Percentiles rank a stretch among this genome's conserved stretches.
These are phyloP conservation scores for Cyathus olla DNA, from an alignment of 1,284 basidiomycete species.

Conservation along the genomic window DNA sequence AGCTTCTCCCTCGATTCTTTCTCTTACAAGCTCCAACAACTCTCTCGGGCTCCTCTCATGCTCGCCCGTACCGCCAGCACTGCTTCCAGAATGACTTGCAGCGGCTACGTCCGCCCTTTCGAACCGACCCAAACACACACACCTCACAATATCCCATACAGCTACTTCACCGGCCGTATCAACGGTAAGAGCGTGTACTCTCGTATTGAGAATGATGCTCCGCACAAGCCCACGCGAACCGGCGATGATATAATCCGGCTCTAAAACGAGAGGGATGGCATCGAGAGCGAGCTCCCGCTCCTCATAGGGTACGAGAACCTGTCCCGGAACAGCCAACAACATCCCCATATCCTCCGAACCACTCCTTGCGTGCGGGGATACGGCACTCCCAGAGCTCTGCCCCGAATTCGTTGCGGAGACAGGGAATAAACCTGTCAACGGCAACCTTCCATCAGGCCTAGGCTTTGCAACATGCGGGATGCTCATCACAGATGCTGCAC, in stretches of 20 bases:
- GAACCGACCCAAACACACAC: slow-evolving; percentile 83
- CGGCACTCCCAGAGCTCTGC: no score
- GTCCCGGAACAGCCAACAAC: slow-evolving; percentile 48
- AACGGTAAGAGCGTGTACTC: slow-evolving; percentile 92
- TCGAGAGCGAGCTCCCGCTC: slow-evolving; percentile 87
- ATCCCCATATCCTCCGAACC: slow-evolving; percentile 51
- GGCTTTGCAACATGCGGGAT: slow-evolving; percentile 51
- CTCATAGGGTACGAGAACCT: slow-evolving; percentile 72
- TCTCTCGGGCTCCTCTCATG: slow-evolving; percentile 78
- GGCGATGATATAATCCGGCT: slow-evolving; percentile 79
- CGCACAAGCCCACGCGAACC: slow-evolving; percentile 85
- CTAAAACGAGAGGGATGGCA: slow-evolving; percentile 72
- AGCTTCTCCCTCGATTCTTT: slow-evolving; percentile 93
- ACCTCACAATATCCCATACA: slow-evolving; percentile 92
- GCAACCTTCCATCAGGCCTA: no score
- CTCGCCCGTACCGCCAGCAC: slow-evolving; percentile 41
- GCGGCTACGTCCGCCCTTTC: slow-evolving; percentile 73
- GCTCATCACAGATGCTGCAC: slow-evolving; percentile 82
- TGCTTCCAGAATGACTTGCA: slow-evolving; percentile 52
- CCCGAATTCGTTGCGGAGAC: no score
- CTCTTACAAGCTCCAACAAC: slow-evolving; percentile 88
- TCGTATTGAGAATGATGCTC: slow-evolving; percentile 88
- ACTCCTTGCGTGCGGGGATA: neutral
- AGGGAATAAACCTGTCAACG: no score
- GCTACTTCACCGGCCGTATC: slow-evolving; percentile 90